Evolutionary conservation across 2,329 filamentous ascomycete genomes (phyloP), one percentile per base, ranked within the genome.

Genomic region (Pestalotiopsis sp.): DNA sequence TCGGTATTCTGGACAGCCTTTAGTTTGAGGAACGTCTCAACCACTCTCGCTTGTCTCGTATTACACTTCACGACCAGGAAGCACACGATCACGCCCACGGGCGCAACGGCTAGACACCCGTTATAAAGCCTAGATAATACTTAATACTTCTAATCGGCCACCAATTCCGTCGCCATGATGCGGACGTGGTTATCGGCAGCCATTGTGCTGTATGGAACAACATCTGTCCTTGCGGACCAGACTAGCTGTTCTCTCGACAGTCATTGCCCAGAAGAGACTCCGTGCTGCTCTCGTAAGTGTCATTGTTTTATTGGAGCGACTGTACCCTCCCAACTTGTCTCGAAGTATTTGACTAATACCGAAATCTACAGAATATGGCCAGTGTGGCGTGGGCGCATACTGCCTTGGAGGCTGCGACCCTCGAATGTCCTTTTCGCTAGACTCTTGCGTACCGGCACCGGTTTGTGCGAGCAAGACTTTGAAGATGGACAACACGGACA

Each of bases 371-470:
- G 94, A 96, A 82, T 98, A 98, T 81, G 93, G 93, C 75, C 87
- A 95, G 81, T 98, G 96, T 77, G 96, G 95, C 83, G 90, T 94
- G 68, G 96, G 96, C 76, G 96, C 95, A 68, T 98, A 93, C 87
- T 99, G 96, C 78, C 89, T 99, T 23, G 96, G 96, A 75, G 96
- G 96, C 72, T 99, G 96, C 84, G 95, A 98, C 79, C 93, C 94
- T 39, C 88, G 90, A 77, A 91, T 91, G 82, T 98, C 95, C 62
- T 92, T 91, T 84, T 88, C 88, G 13, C 87, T 98, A 74, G 90
- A 97, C 73, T 91, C 95, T 2, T 99, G 96, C 81, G 90, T 93
- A 7, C 93, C 96, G 17, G 91, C 87, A 68, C 95, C 96, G 5
- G 87, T 93, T 38, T 99, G 96, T 85, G 78, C 93, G 84, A 89